phyloP scores from a whole-genome alignment of 2,329 filamentous ascomycete species.

The Cladosporium sp. region DNA sequence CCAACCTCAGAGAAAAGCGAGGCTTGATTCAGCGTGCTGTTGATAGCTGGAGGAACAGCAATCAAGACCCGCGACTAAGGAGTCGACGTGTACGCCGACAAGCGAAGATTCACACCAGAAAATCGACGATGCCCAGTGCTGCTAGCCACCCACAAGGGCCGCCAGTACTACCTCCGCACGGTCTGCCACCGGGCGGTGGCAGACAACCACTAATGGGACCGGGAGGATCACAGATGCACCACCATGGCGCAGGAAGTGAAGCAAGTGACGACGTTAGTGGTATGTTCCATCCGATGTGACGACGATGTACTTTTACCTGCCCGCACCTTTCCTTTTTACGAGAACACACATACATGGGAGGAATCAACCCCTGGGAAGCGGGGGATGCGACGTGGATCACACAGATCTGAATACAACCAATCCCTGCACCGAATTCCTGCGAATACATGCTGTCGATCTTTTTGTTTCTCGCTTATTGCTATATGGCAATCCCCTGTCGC shows the following conservation, averaged over 20 bases:
- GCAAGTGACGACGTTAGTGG: slow-evolving; percentile 80
- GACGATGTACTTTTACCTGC: slow-evolving; percentile 30
- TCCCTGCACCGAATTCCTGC: slow-evolving; percentile 12
- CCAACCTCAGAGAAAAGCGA: slow-evolving; percentile 85
- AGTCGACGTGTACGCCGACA: slow-evolving; percentile 90
- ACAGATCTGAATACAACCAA: slow-evolving; percentile 22
- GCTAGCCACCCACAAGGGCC: slow-evolving; percentile 64
- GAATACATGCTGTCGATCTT: slow-evolving; percentile 31
- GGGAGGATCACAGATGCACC: slow-evolving; percentile 57
- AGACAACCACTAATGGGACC: slow-evolving; percentile 65
- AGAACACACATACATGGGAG: slow-evolving; percentile 27
- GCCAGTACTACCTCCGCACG: slow-evolving; percentile 64
- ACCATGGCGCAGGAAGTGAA: slow-evolving; percentile 69
- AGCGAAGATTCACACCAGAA: slow-evolving; percentile 89
- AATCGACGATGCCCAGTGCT: slow-evolving; percentile 30
- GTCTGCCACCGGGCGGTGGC: slow-evolving; percentile 59
- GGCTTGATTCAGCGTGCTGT: slow-evolving; percentile 95
- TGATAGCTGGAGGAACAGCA: slow-evolving; percentile 98
- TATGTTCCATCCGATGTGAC: slow-evolving; percentile 97
- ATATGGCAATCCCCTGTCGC: slow-evolving; percentile 27
- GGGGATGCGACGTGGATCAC: slow-evolving; percentile 28
- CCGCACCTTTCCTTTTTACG: slow-evolving; percentile 27
- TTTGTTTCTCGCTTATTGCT: slow-evolving; percentile 37
- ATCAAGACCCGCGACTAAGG: slow-evolving; percentile 87
- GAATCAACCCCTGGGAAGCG: slow-evolving; percentile 31